Conservation (phyloP, 768 basidiomycete species). For the Lactarius quietus region DNA sequence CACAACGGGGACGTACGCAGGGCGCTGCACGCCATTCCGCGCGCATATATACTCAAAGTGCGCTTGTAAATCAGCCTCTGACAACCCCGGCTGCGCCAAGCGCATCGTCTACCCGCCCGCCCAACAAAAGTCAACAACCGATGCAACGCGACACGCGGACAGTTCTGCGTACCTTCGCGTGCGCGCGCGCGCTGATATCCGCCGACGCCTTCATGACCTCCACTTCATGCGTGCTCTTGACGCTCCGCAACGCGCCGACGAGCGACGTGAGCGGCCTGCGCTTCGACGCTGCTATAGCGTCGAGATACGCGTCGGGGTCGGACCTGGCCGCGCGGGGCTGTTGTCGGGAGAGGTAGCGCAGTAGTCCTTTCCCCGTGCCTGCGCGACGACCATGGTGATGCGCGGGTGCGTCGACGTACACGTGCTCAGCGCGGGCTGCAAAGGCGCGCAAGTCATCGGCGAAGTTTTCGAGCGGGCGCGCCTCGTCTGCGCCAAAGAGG, state of each 20-base stretch:
- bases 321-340: constrained; percentile 29
- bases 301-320: constrained; percentile 56
- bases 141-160: background rate
- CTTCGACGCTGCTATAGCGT: constrained; percentile 46
- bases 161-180: constrained; percentile 62
- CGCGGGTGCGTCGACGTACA: constrained; percentile 43
- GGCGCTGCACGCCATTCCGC: constrained; percentile 73
- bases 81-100: constrained; percentile 53
- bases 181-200: constrained; percentile 80
- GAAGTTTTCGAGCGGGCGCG: constrained; percentile 53
- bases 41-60: constrained; percentile 90
- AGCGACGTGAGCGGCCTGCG: constrained; percentile 58
- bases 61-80: constrained; percentile 63
- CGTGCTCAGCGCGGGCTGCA: constrained; percentile 41
- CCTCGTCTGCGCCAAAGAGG: constrained; percentile 79
- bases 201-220: constrained; percentile 79
- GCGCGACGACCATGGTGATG: constrained; percentile 2
- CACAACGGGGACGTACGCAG: constrained; percentile 97
- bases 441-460: constrained; percentile 55
- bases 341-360: constrained; percentile 29
- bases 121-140: background rate
- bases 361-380: background rate
- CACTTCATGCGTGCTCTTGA: constrained; percentile 81
- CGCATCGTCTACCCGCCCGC: constrained; percentile 69
- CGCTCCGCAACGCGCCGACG: constrained; percentile 63